Conservation (phyloP, 2,329 filamentous ascomycete genomes). For the Corniculantispora saksenae region DNA sequence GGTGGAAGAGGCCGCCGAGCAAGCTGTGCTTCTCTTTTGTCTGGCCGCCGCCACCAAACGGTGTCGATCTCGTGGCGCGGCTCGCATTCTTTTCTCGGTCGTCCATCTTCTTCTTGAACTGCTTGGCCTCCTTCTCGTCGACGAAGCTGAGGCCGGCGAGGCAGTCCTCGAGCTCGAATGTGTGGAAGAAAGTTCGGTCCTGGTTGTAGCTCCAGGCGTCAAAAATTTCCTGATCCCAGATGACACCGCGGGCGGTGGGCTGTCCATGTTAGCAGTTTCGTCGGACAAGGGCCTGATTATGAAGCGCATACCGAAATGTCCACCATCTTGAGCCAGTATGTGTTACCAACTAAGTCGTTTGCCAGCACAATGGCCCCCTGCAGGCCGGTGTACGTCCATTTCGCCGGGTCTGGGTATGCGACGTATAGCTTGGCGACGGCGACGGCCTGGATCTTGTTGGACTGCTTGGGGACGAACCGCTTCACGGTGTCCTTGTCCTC, state of each 20-base stretch:
- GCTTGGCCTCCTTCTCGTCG: constrained; percentile 96
- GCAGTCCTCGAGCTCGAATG: constrained; percentile 93
- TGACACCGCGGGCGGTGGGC: constrained; percentile 78
- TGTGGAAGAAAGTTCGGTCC: constrained; percentile 96
- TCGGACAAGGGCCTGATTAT: background rate
- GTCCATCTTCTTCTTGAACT: constrained; percentile 96
- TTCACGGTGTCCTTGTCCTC: constrained; percentile 97
- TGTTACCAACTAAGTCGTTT: constrained; percentile 92
- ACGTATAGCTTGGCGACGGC: constrained; percentile 92
- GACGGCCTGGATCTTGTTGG: constrained; percentile 96
- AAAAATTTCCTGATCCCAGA: constrained; percentile 98
- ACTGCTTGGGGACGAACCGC: constrained; percentile 86
- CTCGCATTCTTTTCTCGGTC: constrained; percentile 94
- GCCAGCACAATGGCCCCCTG: constrained; percentile 90
- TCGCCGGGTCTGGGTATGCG: constrained; percentile 78
- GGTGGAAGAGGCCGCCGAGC: constrained; percentile 64
- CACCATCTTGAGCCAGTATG: constrained; percentile 96
- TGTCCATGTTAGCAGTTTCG: constrained; percentile 35
- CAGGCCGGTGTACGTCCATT: constrained; percentile 92
- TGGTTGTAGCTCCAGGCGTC: constrained; percentile 95
- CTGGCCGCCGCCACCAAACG: constrained; percentile 62
- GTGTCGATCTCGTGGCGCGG: constrained; percentile 78
- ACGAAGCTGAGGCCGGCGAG: constrained; percentile 87
- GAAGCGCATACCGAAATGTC: constrained; percentile 74
- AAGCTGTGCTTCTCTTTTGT: constrained; percentile 45